These are phyloP conservation scores for Penicillium crustosum DNA, from an alignment of 2,329 filamentous ascomycete species.

Conservation along the genomic window DNA sequence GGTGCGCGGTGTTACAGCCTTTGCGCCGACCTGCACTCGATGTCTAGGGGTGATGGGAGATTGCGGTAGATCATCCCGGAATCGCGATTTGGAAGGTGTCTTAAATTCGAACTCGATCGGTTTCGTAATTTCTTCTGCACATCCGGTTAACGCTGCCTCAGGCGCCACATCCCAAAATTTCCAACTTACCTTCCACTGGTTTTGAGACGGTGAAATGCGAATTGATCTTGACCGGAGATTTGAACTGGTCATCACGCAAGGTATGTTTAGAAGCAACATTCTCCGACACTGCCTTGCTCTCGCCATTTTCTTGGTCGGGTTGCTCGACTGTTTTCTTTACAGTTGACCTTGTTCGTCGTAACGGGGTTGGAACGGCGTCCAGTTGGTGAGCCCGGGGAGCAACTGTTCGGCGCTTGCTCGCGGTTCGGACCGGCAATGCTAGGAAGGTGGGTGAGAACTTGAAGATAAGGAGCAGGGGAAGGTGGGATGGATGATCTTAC, in stretches of 20 bases:
- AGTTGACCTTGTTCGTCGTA: slow-evolving; percentile 38
- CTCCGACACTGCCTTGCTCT: slow-evolving; percentile 27
- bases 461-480: slow-evolving; percentile 12
- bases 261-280: slow-evolving; percentile 52
- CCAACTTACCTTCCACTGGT: slow-evolving; percentile 35
- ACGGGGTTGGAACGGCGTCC: slow-evolving; percentile 30
- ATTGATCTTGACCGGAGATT: slow-evolving; percentile 50
- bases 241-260: slow-evolving; percentile 42
- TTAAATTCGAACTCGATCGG: slow-evolving; percentile 44
- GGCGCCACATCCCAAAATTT: neutral
- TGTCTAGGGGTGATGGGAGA: slow-evolving; percentile 79
- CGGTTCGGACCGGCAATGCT: slow-evolving; percentile 38
- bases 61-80: slow-evolving; percentile 72
- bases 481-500: slow-evolving; percentile 33
- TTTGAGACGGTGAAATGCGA: slow-evolving; percentile 45
- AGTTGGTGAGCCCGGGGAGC: slow-evolving; percentile 40
- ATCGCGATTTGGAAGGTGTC: slow-evolving; percentile 55
- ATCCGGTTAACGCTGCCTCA: neutral
- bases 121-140: slow-evolving; percentile 47
- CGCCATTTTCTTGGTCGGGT: slow-evolving; percentile 32
- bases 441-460: slow-evolving; percentile 20
- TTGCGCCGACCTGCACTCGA: slow-evolving; percentile 73
- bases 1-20: slow-evolving; percentile 73
- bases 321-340: slow-evolving; percentile 30
- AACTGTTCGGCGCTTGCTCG: slow-evolving; percentile 51